Evolutionary conservation across 257 asterid species (phyloP), one percentile per base, ranked within the genome.

Genomic region (Primulina huaijiensis): DNA sequence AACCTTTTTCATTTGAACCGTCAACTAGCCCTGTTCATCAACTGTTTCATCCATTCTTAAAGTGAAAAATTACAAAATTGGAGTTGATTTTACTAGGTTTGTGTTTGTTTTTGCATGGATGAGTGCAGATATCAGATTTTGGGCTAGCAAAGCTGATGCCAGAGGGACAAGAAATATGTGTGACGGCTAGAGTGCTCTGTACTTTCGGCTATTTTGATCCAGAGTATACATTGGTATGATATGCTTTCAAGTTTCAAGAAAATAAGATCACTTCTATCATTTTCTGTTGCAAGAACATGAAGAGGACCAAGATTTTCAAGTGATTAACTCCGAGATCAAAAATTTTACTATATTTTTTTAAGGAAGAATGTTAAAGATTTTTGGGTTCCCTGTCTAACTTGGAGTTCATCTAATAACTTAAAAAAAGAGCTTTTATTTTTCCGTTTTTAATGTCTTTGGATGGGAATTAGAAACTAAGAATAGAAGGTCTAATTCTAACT

Each of bases 151-250:
- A 93, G 79, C 64, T 93, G 80, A 93, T 92, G 97, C 97, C 96
- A 4, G 92, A 88, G 73, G 98, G 97, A 21, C 96, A 92, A 74
- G 95, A 92, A 67, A 86, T 83, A 53, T 90, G 97, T 75, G 76
- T 88, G 62, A 92, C 98, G 5, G 94, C 90, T 29, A 84, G 88
- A 68, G 97, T 92, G 71, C 90, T 88, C 2, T 97, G 98, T 27
- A 92, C 98, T 72, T 92, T 92, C 61, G 99, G 99, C 78, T 93
- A 93, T 82, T 93, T 93, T 63, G 99, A 93, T 71, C 99, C 99
- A 0, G 99, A 93, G 80, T 93, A 93, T 73, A 90, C 99, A 69
- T 80, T 86, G 96, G 99, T 93, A 89, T 63, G 86, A 43, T 10
- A 43, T 43, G 53, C 5, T 72, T 90, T 91, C 95, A 27, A 27